phyloP scores from a whole-genome alignment of 768 basidiomycete genomes.

The Russula griseocarnosa region DNA sequence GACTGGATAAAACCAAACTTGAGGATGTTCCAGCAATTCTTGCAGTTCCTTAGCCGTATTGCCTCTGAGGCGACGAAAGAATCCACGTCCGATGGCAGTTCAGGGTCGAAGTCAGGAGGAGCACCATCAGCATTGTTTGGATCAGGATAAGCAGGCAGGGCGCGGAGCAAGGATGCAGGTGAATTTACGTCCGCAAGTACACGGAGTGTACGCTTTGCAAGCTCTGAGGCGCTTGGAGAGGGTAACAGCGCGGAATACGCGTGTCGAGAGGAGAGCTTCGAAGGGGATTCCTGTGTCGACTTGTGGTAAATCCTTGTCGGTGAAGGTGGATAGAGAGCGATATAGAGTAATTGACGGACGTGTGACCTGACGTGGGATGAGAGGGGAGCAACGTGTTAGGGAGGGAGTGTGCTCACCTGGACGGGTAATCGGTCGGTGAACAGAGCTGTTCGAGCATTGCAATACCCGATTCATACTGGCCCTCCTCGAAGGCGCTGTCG shows the following conservation, averaged over 20 bases:
- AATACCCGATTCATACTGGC: slow-evolving; percentile 68
- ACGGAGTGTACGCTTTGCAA: slow-evolving; percentile 25
- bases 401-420: slow-evolving; percentile 44
- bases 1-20: slow-evolving; percentile 23
- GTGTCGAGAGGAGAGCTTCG: slow-evolving; percentile 25
- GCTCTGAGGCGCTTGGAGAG: slow-evolving; percentile 15
- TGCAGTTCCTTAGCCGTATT: slow-evolving; percentile 26
- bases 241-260: slow-evolving; percentile 24
- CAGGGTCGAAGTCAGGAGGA: slow-evolving; percentile 4
- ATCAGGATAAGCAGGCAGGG: slow-evolving; percentile 27
- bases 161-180: slow-evolving; percentile 25
- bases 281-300: slow-evolving; percentile 21
- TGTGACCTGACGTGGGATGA: slow-evolving; percentile 17
- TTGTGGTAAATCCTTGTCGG: slow-evolving; percentile 7
- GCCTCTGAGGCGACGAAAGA: slow-evolving; percentile 26
- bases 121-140: slow-evolving; percentile 2
- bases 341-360: slow-evolving; percentile 28
- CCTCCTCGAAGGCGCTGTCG: slow-evolving; percentile 73
- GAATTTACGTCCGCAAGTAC: slow-evolving; percentile 25
- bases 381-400: background rate
- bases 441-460: slow-evolving; percentile 58
- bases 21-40: slow-evolving; percentile 30
- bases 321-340: slow-evolving; percentile 27
- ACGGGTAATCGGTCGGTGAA: slow-evolving; percentile 53
- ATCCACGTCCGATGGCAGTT: slow-evolving; percentile 18